Evolutionary conservation across 106 monocot species (phyloP).

Genomic region (Dioscorea dumetorum): DNA sequence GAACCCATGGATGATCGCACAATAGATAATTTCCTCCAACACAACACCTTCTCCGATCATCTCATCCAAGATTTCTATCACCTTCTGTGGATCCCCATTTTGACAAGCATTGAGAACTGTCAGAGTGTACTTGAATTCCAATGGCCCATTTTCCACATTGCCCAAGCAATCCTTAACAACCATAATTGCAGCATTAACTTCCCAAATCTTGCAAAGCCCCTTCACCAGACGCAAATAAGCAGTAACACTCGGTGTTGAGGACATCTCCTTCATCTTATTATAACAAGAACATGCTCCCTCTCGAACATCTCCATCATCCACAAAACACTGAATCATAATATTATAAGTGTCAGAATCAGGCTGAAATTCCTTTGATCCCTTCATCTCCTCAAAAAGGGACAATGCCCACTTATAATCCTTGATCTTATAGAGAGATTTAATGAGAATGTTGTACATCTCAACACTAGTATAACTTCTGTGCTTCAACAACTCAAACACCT

Average conservation of each 20-base stretch:
- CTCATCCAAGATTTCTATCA: slow-evolving; percentile 63
- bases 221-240: slow-evolving; percentile 76
- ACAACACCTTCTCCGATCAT: slow-evolving; percentile 52
- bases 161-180: slow-evolving; percentile 88
- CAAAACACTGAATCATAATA: slow-evolving; percentile 65
- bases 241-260: slow-evolving; percentile 43
- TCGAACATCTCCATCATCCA: slow-evolving; percentile 49
- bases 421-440: slow-evolving; percentile 45
- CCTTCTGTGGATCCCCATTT: slow-evolving; percentile 56
- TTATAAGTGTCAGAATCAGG: slow-evolving; percentile 68
- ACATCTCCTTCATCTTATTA: slow-evolving; percentile 56
- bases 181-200: slow-evolving; percentile 65
- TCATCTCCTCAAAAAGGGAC: slow-evolving; percentile 57
- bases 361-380: slow-evolving; percentile 23
- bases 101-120: slow-evolving; percentile 58
- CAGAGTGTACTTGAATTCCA: slow-evolving; percentile 89
- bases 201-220: slow-evolving; percentile 60
- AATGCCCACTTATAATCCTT: slow-evolving; percentile 45
- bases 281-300: slow-evolving; percentile 79
- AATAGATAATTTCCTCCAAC: slow-evolving; percentile 69
- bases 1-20: slow-evolving; percentile 81
- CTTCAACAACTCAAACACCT: slow-evolving; percentile 66
- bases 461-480: slow-evolving; percentile 48
- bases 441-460: slow-evolving; percentile 67
- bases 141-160: slow-evolving; percentile 67